These are phyloP conservation scores for Neurospora sp. DNA, from an alignment of 495 filamentous ascomycete genomes.

Conservation along the genomic window DNA sequence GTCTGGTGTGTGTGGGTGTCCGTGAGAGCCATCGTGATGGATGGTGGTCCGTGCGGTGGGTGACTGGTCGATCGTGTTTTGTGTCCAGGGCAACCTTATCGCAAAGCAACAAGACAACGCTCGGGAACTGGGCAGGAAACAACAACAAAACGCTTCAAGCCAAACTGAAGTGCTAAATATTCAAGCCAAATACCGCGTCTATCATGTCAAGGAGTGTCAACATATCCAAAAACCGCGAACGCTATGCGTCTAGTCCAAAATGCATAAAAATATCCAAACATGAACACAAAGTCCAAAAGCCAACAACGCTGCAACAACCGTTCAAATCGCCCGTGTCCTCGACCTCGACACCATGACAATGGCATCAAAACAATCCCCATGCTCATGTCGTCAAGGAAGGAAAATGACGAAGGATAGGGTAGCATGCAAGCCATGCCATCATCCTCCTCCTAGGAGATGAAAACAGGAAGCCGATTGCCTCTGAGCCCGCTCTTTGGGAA, in stretches of 20 bases:
- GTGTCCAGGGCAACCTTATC: too few relatives aligned
- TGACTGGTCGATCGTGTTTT: too few relatives aligned
- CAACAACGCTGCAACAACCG: too few relatives aligned
- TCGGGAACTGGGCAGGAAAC: too few relatives aligned
- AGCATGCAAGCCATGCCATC: background rate
- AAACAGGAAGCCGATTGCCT: conserved; percentile 40
- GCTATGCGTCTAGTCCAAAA: background rate
- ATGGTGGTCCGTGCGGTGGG: background rate
- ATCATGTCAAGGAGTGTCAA: background rate
- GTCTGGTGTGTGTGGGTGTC: background rate
- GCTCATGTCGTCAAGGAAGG: too few relatives aligned
- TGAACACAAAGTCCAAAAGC: too few relatives aligned
- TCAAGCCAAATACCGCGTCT: background rate
- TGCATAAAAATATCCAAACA: too few relatives aligned
- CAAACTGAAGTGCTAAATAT: background rate
- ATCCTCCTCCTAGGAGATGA: conserved; percentile 20
- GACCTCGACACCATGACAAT: too few relatives aligned
- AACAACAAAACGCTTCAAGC: background rate
- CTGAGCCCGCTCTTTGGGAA: conserved; percentile 35
- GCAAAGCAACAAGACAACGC: background rate
- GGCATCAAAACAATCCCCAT: too few relatives aligned
- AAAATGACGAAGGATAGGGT: background rate
- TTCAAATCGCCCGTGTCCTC: too few relatives aligned
- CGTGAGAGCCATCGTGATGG: background rate
- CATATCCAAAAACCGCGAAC: background rate